Evolutionary conservation across 768 basidiomycete species (phyloP).

Genomic region (Tricholoma furcatifolium): DNA sequence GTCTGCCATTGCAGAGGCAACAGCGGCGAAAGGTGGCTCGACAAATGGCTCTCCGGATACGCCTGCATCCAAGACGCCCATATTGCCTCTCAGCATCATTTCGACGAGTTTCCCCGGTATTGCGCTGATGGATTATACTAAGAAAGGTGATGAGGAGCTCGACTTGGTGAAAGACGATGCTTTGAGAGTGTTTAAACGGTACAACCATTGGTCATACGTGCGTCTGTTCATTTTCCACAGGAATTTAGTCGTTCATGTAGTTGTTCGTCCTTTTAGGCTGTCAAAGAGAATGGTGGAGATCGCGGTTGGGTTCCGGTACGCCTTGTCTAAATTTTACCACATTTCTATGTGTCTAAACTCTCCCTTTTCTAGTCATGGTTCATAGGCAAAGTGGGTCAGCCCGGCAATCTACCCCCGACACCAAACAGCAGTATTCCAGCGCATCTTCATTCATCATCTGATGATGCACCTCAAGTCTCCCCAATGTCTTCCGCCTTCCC

Average conservation of each 20-base stretch:
- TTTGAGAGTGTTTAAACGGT: slow-evolving; percentile 93
- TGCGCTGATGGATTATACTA: slow-evolving; percentile 94
- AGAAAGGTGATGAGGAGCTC: slow-evolving; percentile 91
- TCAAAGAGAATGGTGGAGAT: slow-evolving; percentile 91
- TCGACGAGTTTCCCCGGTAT: slow-evolving; percentile 98
- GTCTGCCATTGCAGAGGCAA: slow-evolving; percentile 81
- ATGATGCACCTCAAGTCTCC: slow-evolving; percentile 54
- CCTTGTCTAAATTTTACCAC: slow-evolving; percentile 9
- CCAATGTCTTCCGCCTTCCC: slow-evolving; percentile 88
- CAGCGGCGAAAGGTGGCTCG: slow-evolving; percentile 52
- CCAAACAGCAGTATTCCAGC: slow-evolving; percentile 39
- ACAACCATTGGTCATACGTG: slow-evolving; percentile 97
- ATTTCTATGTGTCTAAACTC: slow-evolving; percentile 2
- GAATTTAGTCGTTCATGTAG: slow-evolving; percentile 3
- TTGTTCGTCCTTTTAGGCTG: slow-evolving; percentile 52
- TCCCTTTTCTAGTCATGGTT: slow-evolving; percentile 74
- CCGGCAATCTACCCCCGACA: slow-evolving; percentile 48
- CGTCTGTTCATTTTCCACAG: slow-evolving; percentile 23
- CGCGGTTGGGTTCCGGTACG: slow-evolving; percentile 94
- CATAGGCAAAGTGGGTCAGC: slow-evolving; percentile 76
- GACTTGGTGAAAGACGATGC: slow-evolving; percentile 86
- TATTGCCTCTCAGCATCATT: slow-evolving; percentile 87
- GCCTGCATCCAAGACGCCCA: slow-evolving; percentile 66
- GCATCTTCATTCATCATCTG: slow-evolving; percentile 25
- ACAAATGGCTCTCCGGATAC: slow-evolving; percentile 35